Percentiles rank a stretch among this genome's conserved stretches.
Conservation (phyloP, 2,329 filamentous ascomycete genomes). For the Mollisiaceae sp. region DNA sequence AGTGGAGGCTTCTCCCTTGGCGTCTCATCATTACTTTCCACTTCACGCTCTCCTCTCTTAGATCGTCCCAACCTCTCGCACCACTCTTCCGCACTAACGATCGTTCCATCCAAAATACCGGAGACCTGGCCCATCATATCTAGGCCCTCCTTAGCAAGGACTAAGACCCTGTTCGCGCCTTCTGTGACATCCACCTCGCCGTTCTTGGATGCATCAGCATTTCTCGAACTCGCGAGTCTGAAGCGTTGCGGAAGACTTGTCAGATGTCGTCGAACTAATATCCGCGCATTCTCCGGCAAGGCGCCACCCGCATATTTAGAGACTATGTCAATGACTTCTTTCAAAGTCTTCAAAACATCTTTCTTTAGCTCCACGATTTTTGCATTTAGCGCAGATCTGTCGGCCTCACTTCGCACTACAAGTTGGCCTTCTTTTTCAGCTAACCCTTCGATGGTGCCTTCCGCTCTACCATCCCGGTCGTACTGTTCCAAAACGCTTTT, state of each 20-base stretch:
- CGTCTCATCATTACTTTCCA: conserved; percentile 6
- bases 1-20: conserved; percentile 27
- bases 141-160: conserved; percentile 86
- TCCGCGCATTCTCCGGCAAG: conserved; percentile 84
- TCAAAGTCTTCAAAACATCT: conserved; percentile 79
- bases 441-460: conserved; percentile 33
- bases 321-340: conserved; percentile 81
- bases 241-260: conserved; percentile 85
- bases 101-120: conserved; percentile 84
- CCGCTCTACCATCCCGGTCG: conserved; percentile 56
- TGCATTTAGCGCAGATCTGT: conserved; percentile 37
- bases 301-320: conserved; percentile 91
- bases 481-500: conserved; percentile 81
- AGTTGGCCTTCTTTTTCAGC: conserved; percentile 30
- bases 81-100: conserved; percentile 91
- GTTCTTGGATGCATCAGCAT: conserved; percentile 39
- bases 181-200: conserved; percentile 52
- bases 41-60: conserved; percentile 39
- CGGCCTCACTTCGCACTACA: conserved; percentile 37
- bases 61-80: conserved; percentile 72
- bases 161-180: conserved; percentile 76
- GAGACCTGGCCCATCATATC: conserved; percentile 96
- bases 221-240: conserved; percentile 67
- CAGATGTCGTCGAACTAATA: conserved; percentile 82
- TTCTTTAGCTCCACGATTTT: conserved; percentile 68